Conservation (phyloP, 2,329 filamentous ascomycete genomes). For the Phaeosphaeria sp. region DNA sequence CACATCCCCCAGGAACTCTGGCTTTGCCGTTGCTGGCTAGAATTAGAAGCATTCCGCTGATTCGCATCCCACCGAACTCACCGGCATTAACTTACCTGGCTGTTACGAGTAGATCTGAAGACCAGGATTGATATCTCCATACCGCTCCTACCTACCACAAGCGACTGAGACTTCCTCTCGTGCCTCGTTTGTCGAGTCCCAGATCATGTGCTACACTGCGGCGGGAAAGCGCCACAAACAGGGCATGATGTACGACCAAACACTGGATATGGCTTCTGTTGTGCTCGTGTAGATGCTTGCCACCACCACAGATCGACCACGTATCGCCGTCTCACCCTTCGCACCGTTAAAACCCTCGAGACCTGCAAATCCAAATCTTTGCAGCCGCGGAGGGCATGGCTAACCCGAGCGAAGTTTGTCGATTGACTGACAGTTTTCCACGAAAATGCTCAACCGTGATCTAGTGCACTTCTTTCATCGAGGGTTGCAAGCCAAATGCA, state of each 20-base stretch:
- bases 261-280: slow-evolving; percentile 8
- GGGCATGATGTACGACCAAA: slow-evolving; percentile 1
- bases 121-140: background rate
- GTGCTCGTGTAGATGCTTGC: background rate
- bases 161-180: background rate
- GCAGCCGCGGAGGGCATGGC: background rate
- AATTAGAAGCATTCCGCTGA: background rate
- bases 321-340: background rate
- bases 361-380: too few species aligned
- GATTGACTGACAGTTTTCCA: background rate
- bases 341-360: background rate
- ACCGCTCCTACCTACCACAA: background rate
- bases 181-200: background rate
- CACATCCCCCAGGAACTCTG: background rate
- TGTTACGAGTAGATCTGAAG: background rate
- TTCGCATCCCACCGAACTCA: background rate
- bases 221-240: slow-evolving; percentile 8
- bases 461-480: background rate
- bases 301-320: background rate
- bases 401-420: background rate
- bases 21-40: background rate
- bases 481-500: background rate
- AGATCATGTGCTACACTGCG: slow-evolving; percentile 7
- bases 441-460: background rate
- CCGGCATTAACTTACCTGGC: background rate